Base-by-base conservation (phyloP, 2,329 filamentous ascomycete genomes). In the Sclerotiophoma versabilis region DNA sequence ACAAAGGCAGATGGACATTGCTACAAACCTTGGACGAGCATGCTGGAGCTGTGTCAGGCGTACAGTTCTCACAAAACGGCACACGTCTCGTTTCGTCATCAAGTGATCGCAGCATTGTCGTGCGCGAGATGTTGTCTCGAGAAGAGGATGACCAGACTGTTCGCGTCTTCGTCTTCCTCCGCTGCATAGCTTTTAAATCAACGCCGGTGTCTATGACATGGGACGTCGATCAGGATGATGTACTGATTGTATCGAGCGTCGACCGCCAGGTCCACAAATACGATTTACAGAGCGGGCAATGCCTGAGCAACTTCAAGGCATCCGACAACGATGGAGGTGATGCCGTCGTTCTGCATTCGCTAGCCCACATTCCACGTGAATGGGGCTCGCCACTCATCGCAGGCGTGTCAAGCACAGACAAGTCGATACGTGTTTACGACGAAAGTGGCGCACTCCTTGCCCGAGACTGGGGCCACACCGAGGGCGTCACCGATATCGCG, bases 11-110 rank as follows among this genome's bases (percentile, higher is more conserved):
- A 2, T 89, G 96, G 74, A 84, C 90, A 53, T 84, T 97, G 52
- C 84, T 96, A 45, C 95, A 99, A 73, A 99, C 95, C 0, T 84
- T 98, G 69, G 87, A 91, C 50, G 93, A 99, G 64, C 96, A 98
- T 74, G 87, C 92, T 25, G 91, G 92, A 19, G 90, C 91, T 59
- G 93, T 99, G 15, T 88, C 84, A 49, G 87, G 88, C 23, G 77
- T 97, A 23, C 81, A 93, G 8, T 92, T 96, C 53, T 85, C 89
- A 2, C 83, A 88, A 34, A 84, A 92, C 71, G 87, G 87, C 4
- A 80, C 81, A 33, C 87, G 83, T 58, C 78, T 98, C 37, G 82
- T 98, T 17, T 97, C 95, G 1, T 93, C 89, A 66, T 96, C 93
- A 1, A 69, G 68, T 23, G 95, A 99, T 75, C 87, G 95, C 34